Percentiles rank a stretch among this genome's conserved stretches.
Evolutionary conservation across 2,329 filamentous ascomycete species (phyloP).

Genomic region (Corniculantispora saksenae): DNA sequence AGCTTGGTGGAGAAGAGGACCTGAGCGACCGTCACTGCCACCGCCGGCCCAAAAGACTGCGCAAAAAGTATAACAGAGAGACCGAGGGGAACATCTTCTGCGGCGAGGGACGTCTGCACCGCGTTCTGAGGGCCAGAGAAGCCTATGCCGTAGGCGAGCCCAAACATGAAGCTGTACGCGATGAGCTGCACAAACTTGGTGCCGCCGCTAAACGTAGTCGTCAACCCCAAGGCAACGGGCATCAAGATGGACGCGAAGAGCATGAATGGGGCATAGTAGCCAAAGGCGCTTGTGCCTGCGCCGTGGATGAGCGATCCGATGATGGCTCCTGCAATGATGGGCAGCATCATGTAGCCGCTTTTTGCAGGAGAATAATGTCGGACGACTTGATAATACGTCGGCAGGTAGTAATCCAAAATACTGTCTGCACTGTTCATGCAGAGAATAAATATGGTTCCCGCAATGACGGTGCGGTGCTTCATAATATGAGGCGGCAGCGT

Average conservation of each 20-base stretch:
- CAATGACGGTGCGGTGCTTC: constrained; percentile 38
- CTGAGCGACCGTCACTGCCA: constrained; percentile 23
- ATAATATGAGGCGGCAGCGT: constrained; percentile 45
- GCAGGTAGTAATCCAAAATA: constrained; percentile 36
- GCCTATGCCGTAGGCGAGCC: constrained; percentile 39
- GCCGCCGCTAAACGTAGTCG: constrained; percentile 37
- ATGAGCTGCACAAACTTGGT: constrained; percentile 39
- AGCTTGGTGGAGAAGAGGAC: constrained; percentile 24
- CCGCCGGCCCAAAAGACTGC: constrained; percentile 25
- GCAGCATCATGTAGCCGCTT: constrained; percentile 29
- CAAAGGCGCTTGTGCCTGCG: constrained; percentile 33
- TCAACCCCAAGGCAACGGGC: constrained; percentile 36
- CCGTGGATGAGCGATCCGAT: constrained; percentile 25
- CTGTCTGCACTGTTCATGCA: constrained; percentile 36
- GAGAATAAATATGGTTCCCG: constrained; percentile 35
- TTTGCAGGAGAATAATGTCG: constrained; percentile 38
- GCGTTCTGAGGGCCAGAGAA: constrained; percentile 43
- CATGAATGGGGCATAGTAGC: constrained; percentile 44
- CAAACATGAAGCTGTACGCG: constrained; percentile 40
- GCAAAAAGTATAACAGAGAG: constrained; percentile 27
- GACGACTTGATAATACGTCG: constrained; percentile 45
- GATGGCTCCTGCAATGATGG: constrained; percentile 19
- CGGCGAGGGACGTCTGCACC: constrained; percentile 39
- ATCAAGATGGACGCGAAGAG: constrained; percentile 31
- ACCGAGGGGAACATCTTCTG: constrained; percentile 23